Conservation (phyloP, 177 flowering plant genomes). For the Vitis hybrid region DNA sequence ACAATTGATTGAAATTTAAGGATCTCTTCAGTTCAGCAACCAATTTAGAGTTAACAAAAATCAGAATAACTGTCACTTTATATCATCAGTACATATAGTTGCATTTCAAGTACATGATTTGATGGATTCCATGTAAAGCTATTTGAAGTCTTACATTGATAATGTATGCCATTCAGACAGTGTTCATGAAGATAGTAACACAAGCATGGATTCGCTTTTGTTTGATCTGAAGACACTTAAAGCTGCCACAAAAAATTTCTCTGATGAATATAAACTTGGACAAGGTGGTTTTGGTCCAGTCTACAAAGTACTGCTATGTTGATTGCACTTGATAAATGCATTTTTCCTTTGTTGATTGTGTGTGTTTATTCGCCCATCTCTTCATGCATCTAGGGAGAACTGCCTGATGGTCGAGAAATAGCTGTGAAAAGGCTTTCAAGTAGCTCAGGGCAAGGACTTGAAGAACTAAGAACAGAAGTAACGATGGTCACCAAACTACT, state of each 20-base stretch:
- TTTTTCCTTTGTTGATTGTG: not conserved
- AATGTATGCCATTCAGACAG: not conserved
- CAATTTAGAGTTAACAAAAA: no score
- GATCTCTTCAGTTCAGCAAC: no score
- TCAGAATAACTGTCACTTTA: no score
- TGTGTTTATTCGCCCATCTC: not conserved
- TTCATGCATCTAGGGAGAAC: constrained; percentile 6
- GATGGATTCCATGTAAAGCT: no score
- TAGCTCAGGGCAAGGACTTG: constrained; percentile 29
- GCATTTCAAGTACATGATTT: no score
- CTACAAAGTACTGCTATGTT: constrained; percentile 23
- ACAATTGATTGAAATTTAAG: no score
- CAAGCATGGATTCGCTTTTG: constrained; percentile 10
- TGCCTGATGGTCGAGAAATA: constrained; percentile 21
- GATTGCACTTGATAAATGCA: not conserved
- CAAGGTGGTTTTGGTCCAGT: constrained; percentile 35
- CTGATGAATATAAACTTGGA: constrained; percentile 21
- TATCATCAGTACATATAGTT: no score
- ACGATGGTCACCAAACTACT: constrained; percentile 27
- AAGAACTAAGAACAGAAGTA: constrained; percentile 36
- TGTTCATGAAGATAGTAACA: constrained; percentile 3
- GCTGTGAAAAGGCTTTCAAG: constrained; percentile 38
- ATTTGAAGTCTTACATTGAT: no score
- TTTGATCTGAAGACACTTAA: constrained; percentile 15
- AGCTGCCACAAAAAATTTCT: constrained; percentile 21